Percentiles rank a stretch among this genome's conserved stretches.
phyloP scores from a whole-genome alignment of 176 grass and related monocot species.

The Musa acuminata region DNA sequence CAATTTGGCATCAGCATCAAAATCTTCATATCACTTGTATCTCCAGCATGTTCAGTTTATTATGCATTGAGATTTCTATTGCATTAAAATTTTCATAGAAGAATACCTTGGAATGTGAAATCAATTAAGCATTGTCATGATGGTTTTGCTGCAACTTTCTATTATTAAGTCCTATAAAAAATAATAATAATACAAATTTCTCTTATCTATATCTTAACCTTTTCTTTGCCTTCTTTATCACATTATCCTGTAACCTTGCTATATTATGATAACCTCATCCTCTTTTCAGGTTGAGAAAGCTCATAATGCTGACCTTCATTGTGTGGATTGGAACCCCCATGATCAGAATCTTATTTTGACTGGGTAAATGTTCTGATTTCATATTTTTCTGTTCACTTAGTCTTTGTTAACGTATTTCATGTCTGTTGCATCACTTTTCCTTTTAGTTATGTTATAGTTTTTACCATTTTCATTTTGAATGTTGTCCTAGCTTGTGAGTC shows the following conservation, averaged over 20 bases:
- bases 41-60: no score
- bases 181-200: background rate
- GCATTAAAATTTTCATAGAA: no score
- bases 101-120: no score
- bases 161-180: background rate
- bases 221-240: background rate
- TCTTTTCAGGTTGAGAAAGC: slow-evolving; percentile 71
- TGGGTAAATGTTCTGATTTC: slow-evolving; percentile 37
- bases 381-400: background rate
- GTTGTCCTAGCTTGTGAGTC: background rate
- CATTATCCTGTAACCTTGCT: background rate
- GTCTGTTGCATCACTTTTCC: background rate
- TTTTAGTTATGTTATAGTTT: background rate
- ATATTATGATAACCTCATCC: background rate
- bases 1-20: no score
- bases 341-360: slow-evolving; percentile 83
- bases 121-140: background rate
- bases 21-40: no score
- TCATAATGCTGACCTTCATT: slow-evolving; percentile 84
- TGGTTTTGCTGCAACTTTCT: background rate
- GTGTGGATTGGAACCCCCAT: slow-evolving; percentile 82
- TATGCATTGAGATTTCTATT: no score
- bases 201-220: background rate
- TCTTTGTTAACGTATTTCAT: background rate
- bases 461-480: background rate